Percentiles rank a stretch among this genome's conserved stretches.
phyloP scores from a whole-genome alignment of 2,329 filamentous ascomycete species.

The Biscogniauxia mediterranea region DNA sequence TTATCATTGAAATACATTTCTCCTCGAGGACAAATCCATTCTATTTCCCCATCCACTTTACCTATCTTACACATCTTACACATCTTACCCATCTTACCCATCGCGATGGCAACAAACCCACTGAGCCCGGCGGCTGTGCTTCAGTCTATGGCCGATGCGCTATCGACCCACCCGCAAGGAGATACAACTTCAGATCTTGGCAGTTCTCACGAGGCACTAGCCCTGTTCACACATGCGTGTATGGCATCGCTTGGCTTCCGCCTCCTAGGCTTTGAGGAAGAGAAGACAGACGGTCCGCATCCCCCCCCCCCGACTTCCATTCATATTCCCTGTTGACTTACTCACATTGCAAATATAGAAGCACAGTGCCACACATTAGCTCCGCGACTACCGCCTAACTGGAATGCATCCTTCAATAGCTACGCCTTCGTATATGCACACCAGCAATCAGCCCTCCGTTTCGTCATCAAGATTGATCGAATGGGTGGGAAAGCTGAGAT shows the following conservation, averaged over 20 bases:
- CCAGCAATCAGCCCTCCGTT: constrained; percentile 79
- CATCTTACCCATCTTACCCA: too few species aligned
- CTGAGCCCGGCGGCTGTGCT: constrained; percentile 47
- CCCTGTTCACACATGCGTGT: constrained; percentile 79
- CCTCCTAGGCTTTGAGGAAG: constrained; percentile 80
- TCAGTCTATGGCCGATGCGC: constrained; percentile 56
- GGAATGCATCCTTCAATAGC: constrained; percentile 72
- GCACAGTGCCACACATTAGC: constrained; percentile 55
- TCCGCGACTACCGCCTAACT: constrained; percentile 68
- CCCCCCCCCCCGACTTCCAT: not conserved
- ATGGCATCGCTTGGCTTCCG: constrained; percentile 79
- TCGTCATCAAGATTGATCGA: constrained; percentile 76
- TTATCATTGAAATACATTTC: too few species aligned
- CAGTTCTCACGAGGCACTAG: constrained; percentile 77
- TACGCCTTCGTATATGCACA: constrained; percentile 87
- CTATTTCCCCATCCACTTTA: too few species aligned
- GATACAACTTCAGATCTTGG: constrained; percentile 63
- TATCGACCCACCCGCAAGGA: constrained; percentile 51
- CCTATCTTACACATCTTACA: too few species aligned
- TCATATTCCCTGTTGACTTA: not conserved
- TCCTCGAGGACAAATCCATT: not conserved
- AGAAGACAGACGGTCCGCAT: constrained; percentile 66
- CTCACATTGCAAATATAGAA: constrained; percentile 40
- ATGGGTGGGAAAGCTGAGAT: constrained; percentile 83
- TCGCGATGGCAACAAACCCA: constrained; percentile 33